Conservation (phyloP, 2,329 filamentous ascomycete genomes). For the Fusarium dlaminii region DNA sequence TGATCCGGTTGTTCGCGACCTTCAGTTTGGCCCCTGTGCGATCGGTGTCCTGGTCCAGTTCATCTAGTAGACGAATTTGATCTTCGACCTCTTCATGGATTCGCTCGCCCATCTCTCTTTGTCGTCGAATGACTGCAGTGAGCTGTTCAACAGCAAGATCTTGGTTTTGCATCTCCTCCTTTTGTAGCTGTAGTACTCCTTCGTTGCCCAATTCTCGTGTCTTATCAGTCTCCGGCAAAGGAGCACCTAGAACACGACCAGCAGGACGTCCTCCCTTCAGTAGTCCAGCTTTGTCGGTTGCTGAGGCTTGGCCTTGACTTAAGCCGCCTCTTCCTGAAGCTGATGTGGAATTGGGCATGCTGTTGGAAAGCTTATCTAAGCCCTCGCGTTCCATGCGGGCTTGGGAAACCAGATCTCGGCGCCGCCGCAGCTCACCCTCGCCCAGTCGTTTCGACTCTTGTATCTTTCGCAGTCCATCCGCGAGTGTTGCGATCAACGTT, state of each 20-base stretch:
- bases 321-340: constrained; percentile 51
- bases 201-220: constrained; percentile 81
- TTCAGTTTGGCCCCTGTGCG: constrained; percentile 74
- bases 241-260: constrained; percentile 77
- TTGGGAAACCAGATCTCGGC: constrained; percentile 74
- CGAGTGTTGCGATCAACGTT: constrained; percentile 69
- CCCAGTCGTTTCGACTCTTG: constrained; percentile 67
- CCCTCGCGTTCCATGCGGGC: constrained; percentile 80
- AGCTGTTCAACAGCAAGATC: constrained; percentile 77
- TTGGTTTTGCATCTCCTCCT: constrained; percentile 78
- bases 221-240: constrained; percentile 77
- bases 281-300: constrained; percentile 61
- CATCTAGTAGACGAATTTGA: constrained; percentile 75
- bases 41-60: constrained; percentile 73
- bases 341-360: constrained; percentile 48
- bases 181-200: constrained; percentile 78
- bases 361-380: constrained; percentile 76
- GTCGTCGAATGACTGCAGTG: constrained; percentile 73
- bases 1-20: constrained; percentile 77
- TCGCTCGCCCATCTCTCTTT: constrained; percentile 80
- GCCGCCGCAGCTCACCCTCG: constrained; percentile 77
- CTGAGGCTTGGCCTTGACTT: constrained; percentile 59
- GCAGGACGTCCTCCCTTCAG: constrained; percentile 52
- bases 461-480: constrained; percentile 70
- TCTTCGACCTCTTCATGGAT: constrained; percentile 78